Base-by-base conservation (phyloP, 225 moss, liverwort and hornwort genomes). In the Sphagnum tenellum region DNA sequence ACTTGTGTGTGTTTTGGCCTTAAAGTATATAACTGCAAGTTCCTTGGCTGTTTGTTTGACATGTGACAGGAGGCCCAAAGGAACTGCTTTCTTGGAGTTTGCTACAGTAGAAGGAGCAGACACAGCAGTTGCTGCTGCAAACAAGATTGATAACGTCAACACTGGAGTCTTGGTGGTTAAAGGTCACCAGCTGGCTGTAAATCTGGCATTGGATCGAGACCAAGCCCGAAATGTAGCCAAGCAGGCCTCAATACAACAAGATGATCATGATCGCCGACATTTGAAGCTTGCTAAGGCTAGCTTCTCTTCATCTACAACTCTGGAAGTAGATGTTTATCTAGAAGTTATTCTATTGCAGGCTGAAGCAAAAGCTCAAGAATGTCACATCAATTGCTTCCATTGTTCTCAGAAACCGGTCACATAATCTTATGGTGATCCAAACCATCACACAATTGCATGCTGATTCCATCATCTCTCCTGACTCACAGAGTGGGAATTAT, bases 1-100 rank as follows among this genome's bases (percentile, higher is more conserved):
- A 3, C 3, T 12, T 62, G n/a, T 71, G 62, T 55, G 9, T 57
- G 60, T 45, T 4, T 12, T 48, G 57, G 29, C 29, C 29, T 29
- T 29, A 29, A 29, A 1, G 29, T 29, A 29, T 29, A 1, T 29
- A 29, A 29, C 6, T 13, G 3, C 44, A 9, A 3, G 8, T 64
- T 5, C 13, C 5, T 44, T 47, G 51, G 47, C 46, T 54, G 56
- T 63, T 52, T 52, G 12, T 13, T 52, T 55, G 60, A 44, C 12
- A 61, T 52, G 59, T 59, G 47, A 55, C 69, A 98, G 98, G 75
- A 87, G 79, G 77, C 83, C 98, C 3, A 98, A 90, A 75, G 98
- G 98, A 66, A 93, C 93, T 68, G 98, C 98, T 47, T 98, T 98
- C 66, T 69, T 98, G 75, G 93, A 98, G 64, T 98, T 87, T 74